These are phyloP conservation scores for Yarrowia deformans DNA, from an alignment of 805 yeast genomes.

Conservation along the genomic window DNA sequence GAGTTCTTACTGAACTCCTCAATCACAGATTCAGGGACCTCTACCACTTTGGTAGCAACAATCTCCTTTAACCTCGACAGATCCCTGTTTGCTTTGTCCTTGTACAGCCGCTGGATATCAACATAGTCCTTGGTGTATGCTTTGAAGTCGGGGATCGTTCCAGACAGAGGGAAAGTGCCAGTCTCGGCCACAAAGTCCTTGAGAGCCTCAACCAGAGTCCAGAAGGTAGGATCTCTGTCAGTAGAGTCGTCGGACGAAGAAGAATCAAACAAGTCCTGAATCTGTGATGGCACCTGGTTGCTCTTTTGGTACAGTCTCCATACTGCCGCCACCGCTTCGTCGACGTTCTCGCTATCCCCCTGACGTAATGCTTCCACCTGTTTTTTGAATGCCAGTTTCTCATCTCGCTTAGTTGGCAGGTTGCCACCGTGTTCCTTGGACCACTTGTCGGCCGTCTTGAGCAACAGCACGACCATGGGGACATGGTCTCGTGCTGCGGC, in stretches of 20 bases:
- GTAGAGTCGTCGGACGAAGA: conserved; percentile 14
- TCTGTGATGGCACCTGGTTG: conserved; percentile 48
- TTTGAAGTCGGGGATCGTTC: conserved; percentile 87
- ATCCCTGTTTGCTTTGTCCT: conserved; percentile 62
- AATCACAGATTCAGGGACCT: conserved; percentile 49
- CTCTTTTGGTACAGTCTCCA: conserved; percentile 54
- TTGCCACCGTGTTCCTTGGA: conserved; percentile 44
- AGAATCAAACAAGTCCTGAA: conserved; percentile 40
- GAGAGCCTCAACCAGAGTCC: conserved; percentile 68
- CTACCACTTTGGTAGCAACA: conserved; percentile 48
- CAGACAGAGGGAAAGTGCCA: conserved; percentile 70
- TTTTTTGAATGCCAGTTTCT: conserved; percentile 53
- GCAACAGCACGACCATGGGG: conserved; percentile 71
- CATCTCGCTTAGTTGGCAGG: conserved; percentile 52
- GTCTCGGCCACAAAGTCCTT: conserved; percentile 54
- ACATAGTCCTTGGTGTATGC: conserved; percentile 72
- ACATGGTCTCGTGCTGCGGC: conserved; percentile 61
- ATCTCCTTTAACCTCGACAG: conserved; percentile 52
- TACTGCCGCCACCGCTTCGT: conserved; percentile 59
- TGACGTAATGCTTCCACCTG: conserved; percentile 54
- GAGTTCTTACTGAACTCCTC: conserved; percentile 68
- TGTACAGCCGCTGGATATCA: conserved; percentile 63
- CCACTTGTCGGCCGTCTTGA: conserved; percentile 62
- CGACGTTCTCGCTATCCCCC: conserved; percentile 57
- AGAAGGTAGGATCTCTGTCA: conserved; percentile 54